Percentiles rank a stretch among this genome's conserved stretches.
These are phyloP conservation scores for Teunomyces aglyptinius DNA, from an alignment of 805 yeast species.

Conservation along the genomic window DNA sequence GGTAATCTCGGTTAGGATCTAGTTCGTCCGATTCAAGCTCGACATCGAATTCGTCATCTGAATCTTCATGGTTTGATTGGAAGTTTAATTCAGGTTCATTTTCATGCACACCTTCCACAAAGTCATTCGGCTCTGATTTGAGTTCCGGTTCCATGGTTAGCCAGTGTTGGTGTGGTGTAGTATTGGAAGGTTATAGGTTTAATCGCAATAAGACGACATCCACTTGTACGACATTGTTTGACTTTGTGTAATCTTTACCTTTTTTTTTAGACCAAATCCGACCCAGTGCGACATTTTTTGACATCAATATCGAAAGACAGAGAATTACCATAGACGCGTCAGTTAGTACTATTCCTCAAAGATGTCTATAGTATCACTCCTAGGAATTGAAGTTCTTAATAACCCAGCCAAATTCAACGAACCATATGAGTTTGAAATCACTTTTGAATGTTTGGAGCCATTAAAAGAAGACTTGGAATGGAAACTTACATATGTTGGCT, in stretches of 20 bases:
- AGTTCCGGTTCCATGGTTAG: not conserved
- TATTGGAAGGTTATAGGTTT: not conserved
- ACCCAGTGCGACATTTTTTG: slow-evolving; percentile 2
- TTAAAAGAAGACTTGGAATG: slow-evolving; percentile 91
- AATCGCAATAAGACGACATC: not conserved
- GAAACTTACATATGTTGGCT: slow-evolving; percentile 96
- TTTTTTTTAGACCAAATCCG: too few relatives aligned
- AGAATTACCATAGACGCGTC: slow-evolving; percentile 2
- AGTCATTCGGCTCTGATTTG: not conserved
- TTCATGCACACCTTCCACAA: not conserved
- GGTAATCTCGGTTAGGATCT: slow-evolving; percentile 18
- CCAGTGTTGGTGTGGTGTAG: not conserved
- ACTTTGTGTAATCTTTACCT: not conserved
- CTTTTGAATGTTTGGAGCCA: slow-evolving; percentile 95
- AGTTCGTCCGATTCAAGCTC: slow-evolving; percentile 4
- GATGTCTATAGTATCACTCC: slow-evolving; percentile 91
- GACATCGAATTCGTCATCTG: slow-evolving; percentile 5
- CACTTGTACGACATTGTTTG: too few relatives aligned
- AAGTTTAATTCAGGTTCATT: slow-evolving; percentile 1
- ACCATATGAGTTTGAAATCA: slow-evolving; percentile 94
- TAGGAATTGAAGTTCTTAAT: slow-evolving; percentile 88
- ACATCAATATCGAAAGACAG: not conserved
- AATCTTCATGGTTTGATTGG: slow-evolving; percentile 8
- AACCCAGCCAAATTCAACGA: slow-evolving; percentile 94
- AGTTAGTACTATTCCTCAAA: not conserved